These are phyloP conservation scores for Eutrema salsugineum DNA, from an alignment of 441 rosid genomes.

Conservation along the genomic window DNA sequence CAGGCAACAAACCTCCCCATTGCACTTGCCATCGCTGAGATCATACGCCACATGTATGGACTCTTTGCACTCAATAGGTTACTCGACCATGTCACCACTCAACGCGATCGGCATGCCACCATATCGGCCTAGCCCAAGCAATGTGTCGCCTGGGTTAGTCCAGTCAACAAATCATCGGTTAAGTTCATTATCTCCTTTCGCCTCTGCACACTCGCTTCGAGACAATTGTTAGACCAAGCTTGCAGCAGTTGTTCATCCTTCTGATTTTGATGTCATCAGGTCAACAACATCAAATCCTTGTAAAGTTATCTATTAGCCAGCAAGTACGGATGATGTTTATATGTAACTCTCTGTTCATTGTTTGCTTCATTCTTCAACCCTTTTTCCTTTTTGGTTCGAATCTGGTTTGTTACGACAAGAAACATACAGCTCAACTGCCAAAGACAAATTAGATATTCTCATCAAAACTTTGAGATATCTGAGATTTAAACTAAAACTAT, in stretches of 20 bases:
- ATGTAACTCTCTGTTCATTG: background rate
- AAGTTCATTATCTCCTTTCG: constrained; percentile 60
- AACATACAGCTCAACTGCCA: background rate
- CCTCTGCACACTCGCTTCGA: constrained; percentile 73
- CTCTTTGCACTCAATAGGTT: constrained; percentile 57
- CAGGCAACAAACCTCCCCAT: constrained; percentile 25
- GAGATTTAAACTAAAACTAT: constrained; percentile 2
- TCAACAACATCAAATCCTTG: background rate
- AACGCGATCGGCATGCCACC: constrained; percentile 47
- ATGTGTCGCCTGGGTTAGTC: constrained; percentile 29
- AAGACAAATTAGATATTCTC: background rate
- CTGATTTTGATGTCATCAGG: background rate
- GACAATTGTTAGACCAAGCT: constrained; percentile 49
- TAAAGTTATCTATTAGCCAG: background rate
- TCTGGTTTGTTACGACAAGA: background rate
- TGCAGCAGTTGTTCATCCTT: background rate
- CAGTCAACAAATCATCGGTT: constrained; percentile 42
- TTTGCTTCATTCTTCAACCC: background rate
- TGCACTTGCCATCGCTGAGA: constrained; percentile 56
- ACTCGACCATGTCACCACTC: constrained; percentile 66
- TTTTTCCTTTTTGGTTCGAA: background rate
- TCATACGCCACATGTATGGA: constrained; percentile 45
- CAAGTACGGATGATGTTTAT: background rate
- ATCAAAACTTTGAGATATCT: background rate
- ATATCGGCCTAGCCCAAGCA: constrained; percentile 55